Conservation (phyloP, 495 filamentous ascomycete genomes). For the Neurospora tetraspora region DNA sequence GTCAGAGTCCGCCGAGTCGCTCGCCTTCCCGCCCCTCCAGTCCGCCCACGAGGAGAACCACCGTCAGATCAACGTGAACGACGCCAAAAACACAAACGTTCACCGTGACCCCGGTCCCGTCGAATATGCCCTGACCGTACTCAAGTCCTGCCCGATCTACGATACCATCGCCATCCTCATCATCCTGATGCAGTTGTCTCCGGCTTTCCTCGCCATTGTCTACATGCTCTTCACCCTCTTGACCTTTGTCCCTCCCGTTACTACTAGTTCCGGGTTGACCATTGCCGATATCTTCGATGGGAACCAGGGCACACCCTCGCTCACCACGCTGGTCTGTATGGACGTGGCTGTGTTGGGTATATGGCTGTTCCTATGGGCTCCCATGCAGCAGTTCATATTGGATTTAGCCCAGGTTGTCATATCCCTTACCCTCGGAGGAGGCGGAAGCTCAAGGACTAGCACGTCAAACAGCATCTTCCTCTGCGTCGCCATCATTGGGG, state of each 20-base stretch:
- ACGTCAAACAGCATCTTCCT: slow-evolving; percentile 63
- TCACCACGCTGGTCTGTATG: slow-evolving; percentile 71
- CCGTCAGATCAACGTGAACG: slow-evolving; percentile 54
- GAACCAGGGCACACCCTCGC: slow-evolving; percentile 53
- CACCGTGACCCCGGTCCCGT: slow-evolving; percentile 55
- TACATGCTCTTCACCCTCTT: slow-evolving; percentile 89
- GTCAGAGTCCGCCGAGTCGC: slow-evolving; percentile 39
- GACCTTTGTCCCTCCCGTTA: slow-evolving; percentile 79
- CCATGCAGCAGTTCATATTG: slow-evolving; percentile 77
- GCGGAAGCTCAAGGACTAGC: slow-evolving; percentile 64
- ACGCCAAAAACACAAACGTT: slow-evolving; percentile 55
- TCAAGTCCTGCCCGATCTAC: slow-evolving; percentile 80
- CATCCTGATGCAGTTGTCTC: slow-evolving; percentile 91
- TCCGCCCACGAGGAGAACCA: slow-evolving; percentile 37
- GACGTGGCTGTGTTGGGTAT: slow-evolving; percentile 71
- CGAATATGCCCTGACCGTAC: slow-evolving; percentile 70
- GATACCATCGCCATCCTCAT: slow-evolving; percentile 98
- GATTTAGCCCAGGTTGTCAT: slow-evolving; percentile 96
- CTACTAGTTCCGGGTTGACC: slow-evolving; percentile 41
- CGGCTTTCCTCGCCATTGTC: slow-evolving; percentile 78
- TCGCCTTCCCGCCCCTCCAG: slow-evolving; percentile 21
- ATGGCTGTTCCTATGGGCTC: slow-evolving; percentile 86
- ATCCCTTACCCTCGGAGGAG: slow-evolving; percentile 83
- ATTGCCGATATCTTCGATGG: slow-evolving; percentile 44
- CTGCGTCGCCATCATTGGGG: slow-evolving; percentile 74